Evolutionary conservation across 192 early-diverging fungal species (phyloP).

Genomic region (Funneliformis mosseae): DNA sequence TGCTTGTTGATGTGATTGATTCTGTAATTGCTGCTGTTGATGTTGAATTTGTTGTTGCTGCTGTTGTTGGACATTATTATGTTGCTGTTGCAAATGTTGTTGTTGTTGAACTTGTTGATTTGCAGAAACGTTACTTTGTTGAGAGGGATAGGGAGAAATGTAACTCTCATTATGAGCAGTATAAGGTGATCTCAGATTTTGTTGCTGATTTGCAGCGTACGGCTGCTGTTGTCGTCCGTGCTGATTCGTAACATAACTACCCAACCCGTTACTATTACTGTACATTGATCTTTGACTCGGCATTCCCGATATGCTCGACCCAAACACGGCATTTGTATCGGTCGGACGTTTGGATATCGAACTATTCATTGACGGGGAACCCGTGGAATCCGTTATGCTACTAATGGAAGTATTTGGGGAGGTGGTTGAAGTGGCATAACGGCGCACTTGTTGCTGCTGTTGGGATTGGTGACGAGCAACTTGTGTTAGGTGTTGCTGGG

Average conservation of each 20-base stretch:
- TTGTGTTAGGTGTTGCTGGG: conserved; percentile 32
- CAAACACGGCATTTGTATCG: conserved; percentile 3
- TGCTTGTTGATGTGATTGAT: conserved; percentile 4
- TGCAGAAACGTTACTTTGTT: conserved; percentile 4
- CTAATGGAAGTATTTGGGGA: conserved; percentile 20
- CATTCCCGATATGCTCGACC: conserved; percentile 25
- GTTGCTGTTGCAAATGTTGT: conserved; percentile 19
- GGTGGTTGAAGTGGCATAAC: background rate
- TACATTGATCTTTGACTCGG: conserved; percentile 2
- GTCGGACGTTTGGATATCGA: conserved; percentile 32
- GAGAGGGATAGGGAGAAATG: conserved; percentile 15
- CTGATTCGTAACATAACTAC: conserved; percentile 21
- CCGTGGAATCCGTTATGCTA: background rate
- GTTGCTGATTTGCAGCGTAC: conserved; percentile 10
- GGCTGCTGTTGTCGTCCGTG: conserved; percentile 32
- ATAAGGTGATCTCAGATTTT: background rate
- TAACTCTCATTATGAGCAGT: conserved; percentile 7
- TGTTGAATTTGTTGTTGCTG: conserved; percentile 28
- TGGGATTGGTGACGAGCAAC: conserved; percentile 36
- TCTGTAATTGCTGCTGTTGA: conserved; percentile 21
- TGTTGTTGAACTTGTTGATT: conserved; percentile 29
- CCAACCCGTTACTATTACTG: conserved; percentile 12
- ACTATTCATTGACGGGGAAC: background rate
- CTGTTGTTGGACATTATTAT: conserved; percentile 2
- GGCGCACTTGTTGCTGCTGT: conserved; percentile 28